Base-by-base conservation (phyloP, 2,329 filamentous ascomycete species). In the Trematosphaeria pertusa region DNA sequence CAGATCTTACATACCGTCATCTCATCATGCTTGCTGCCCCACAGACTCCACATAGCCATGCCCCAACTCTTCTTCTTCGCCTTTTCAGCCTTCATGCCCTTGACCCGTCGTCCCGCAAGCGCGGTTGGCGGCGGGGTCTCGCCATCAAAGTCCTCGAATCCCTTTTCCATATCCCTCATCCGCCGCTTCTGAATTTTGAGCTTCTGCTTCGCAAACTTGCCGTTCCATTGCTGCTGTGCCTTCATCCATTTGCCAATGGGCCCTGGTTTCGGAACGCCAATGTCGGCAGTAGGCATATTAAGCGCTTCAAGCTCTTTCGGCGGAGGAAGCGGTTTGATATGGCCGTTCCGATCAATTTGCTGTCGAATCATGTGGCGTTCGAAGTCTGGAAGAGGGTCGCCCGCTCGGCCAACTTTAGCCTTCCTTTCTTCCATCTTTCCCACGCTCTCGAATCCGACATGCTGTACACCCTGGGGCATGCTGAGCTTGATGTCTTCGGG, bases 351-450 rank as follows among this genome's bases (percentile, higher is more conserved):
- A 50, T 89, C 88, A 15, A 97, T 86, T 20, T 88, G 81, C 69
- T 99, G 91, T 7, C 94, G 87, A 51, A 99, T 92, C 92, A 97
- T 97, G 69, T 95, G 87, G 49, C 87, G 79, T 41, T 84, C 81
- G 71, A 97, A 97, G 0, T 81, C 74, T 0, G 91, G 93, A 1
- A 97, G 74, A 3, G 89, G 83, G 61, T 96, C 91, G 1, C 92
- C 92, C 2, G 92, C 91, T 65, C 83, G 90, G n/a, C 93, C 92
- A 6, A 97, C 81, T n/a, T 48, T 63, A 6, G 41, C 21, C 5
- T 52, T 53, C 15, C 47, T 38, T 1, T 51, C 33, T 3, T 39
- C 44, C 36, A 59, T 53, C 11, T 50, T 53, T 7, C 49, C 39
- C 3, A 63, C 45, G n/a, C 56, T 56, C 3, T 56, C 50, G 17